Percentiles rank a stretch among this genome's conserved stretches.
These are phyloP conservation scores for Solanum megistacrolobum DNA, from an alignment of 257 asterid species.

Conservation along the genomic window DNA sequence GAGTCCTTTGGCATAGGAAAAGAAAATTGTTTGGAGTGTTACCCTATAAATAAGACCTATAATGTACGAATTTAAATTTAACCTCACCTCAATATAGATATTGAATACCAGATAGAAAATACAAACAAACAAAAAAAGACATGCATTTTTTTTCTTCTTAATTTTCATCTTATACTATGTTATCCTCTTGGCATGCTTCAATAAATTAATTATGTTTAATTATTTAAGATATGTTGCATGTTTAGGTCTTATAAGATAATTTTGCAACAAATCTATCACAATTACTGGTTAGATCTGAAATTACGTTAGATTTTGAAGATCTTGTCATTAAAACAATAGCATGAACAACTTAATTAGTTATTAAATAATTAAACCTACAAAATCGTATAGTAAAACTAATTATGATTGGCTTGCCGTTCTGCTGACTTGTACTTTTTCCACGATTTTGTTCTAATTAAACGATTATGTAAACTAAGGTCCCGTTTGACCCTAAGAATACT, in stretches of 20 bases:
- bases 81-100: accelerated
- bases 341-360: neutral
- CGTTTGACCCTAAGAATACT: too few species aligned
- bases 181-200: neutral
- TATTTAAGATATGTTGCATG: neutral
- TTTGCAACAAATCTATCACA: neutral
- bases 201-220: neutral
- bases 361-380: neutral
- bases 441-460: neutral
- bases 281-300: neutral
- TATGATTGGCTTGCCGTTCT: neutral
- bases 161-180: neutral
- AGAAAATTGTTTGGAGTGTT: too few species aligned
- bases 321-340: neutral
- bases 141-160: neutral
- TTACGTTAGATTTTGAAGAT: neutral
- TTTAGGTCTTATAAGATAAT: neutral
- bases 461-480: neutral
- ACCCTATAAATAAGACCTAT: too few species aligned
- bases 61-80: too few species aligned
- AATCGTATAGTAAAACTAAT: neutral
- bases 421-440: neutral
- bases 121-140: neutral
- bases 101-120: too few species aligned
- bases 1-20: neutral